A percentile compares a stretch with the other conserved stretches of the same genome.
Conservation (phyloP, 208 protist species). For the Lotmaria passim region DNA sequence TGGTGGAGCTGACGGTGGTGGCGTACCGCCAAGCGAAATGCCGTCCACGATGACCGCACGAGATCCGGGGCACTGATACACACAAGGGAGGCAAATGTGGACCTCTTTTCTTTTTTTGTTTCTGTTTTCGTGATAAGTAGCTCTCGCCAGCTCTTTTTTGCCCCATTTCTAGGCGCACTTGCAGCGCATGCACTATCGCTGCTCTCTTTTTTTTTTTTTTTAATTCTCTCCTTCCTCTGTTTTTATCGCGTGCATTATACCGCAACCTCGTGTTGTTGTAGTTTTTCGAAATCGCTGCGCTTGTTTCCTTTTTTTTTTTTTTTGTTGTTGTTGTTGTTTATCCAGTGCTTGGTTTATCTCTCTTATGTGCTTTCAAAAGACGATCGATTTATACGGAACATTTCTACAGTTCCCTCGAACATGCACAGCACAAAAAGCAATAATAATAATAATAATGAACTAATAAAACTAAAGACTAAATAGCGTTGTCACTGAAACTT, state of each 20-base stretch:
- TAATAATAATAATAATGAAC: no score
- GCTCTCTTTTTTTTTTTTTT: background rate
- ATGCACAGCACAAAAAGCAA: no score
- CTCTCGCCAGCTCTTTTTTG: background rate
- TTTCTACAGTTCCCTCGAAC: no score
- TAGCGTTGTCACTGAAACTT: no score
- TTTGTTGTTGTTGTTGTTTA: background rate
- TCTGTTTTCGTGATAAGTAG: background rate
- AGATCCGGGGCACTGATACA: conserved; percentile 13
- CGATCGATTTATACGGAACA: no score
- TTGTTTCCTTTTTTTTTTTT: background rate
- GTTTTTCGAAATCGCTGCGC: background rate
- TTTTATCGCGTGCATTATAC: background rate
- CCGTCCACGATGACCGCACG: conserved; percentile 23
- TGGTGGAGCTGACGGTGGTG: conserved; percentile 2
- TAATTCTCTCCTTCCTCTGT: background rate
- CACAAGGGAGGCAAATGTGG: background rate
- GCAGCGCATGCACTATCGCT: no score
- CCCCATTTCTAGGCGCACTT: no score
- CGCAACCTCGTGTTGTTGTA: background rate
- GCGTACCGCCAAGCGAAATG: conserved; percentile 19
- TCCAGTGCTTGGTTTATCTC: background rate
- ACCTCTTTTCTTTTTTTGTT: background rate
- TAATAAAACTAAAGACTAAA: no score
- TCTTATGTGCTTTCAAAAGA: background rate